Evolutionary conservation across 306 rosid species (phyloP), one percentile per base, ranked within the genome.

Genomic region (Fragaria ananassa): DNA sequence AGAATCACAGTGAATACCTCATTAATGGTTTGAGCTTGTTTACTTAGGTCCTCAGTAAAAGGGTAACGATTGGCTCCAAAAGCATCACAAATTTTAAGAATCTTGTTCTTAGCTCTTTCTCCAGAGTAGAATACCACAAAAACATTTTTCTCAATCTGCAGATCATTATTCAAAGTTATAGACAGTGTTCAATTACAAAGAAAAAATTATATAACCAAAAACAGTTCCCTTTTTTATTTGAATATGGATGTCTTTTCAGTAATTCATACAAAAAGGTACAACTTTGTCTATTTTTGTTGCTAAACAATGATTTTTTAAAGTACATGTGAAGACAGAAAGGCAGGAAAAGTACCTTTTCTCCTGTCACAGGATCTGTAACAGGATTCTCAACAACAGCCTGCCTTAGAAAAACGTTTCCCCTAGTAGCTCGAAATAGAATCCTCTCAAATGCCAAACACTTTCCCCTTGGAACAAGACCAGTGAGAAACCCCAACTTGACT

Each of bases 51-150:
- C 87, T 95, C 98, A 14, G 87, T 68, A 80, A 92, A 95, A 57
- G 98, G 89, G 82, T 95, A 95, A 50, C 98, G 98, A 87, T 92
- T 92, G 47, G 98, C 98, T 68, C 96, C 93, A 85, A 95, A 95
- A 46, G 98, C 98, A 14, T 95, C 97, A 75, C 98, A 95, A 81
- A 95, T 92, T 85, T 95, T 95, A 75, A 95, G 96, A 86, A 95
- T 86, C 84, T 95, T 95, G 82, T 83, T 82, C 87, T 87, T 92
- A 74, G 85, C 91, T 88, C 87, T 92, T 89, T 92, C 98, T 64
- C 96, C 97, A 21, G 97, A 91, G 71, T 89, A 92, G 87, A 95
- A 92, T 82, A 89, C 90, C 50, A 89, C 88, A 88, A 95, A 95
- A 71, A 95, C 98, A 85, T 95, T 95, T 87, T 95, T 95, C 83